Evolutionary conservation across 1,139 yeast species (phyloP).

Genomic region (Nadsonia starkeyi-henricii): DNA sequence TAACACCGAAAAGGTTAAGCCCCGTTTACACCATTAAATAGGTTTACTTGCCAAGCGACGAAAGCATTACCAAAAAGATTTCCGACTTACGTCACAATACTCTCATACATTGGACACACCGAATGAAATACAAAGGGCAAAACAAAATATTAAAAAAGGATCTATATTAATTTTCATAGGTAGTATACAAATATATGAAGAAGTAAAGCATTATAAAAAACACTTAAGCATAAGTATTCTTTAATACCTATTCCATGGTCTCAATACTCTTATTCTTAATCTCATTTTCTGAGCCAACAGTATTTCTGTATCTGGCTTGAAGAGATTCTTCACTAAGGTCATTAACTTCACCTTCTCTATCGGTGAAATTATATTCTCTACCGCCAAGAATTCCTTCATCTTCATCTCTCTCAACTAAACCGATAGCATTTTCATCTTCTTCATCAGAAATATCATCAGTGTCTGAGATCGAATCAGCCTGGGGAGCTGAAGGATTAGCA

Average conservation of each 20-base stretch:
- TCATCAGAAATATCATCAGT: background rate
- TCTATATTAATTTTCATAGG: no score
- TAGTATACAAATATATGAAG: no score
- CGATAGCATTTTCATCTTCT: background rate
- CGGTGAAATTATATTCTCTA: background rate
- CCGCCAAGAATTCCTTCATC: background rate
- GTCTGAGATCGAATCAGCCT: background rate
- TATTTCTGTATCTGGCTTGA: background rate
- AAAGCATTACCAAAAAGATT: no score
- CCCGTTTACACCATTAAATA: no score
- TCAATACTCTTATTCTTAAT: background rate
- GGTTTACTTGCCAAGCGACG: no score
- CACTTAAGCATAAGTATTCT: background rate
- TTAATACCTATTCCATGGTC: background rate
- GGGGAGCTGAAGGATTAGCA: background rate
- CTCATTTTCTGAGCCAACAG: background rate
- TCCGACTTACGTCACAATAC: no score
- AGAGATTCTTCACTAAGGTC: background rate
- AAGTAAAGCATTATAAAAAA: no score
- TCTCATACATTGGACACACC: no score
- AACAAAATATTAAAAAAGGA: no score
- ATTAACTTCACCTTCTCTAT: background rate
- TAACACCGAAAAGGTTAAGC: no score
- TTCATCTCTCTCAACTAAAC: background rate
- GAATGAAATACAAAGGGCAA: no score